A percentile compares a stretch with the other conserved stretches of the same genome.
phyloP scores from a whole-genome alignment of 257 asterid genomes.

The Fraxinus excelsior region DNA sequence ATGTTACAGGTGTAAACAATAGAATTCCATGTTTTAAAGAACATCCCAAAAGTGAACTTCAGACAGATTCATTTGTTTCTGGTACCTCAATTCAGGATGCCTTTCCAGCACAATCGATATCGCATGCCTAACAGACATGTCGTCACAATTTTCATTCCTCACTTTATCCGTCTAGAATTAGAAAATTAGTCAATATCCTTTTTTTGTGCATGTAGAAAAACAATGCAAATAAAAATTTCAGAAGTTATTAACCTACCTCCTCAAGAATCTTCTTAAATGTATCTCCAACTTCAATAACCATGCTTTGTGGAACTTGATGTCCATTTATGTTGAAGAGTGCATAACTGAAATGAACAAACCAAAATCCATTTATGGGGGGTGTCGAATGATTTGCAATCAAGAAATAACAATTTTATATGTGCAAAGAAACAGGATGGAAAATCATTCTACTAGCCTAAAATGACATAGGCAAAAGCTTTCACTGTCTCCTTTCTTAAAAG shows the following conservation, averaged over 20 bases:
- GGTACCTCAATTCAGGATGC: slow-evolving; percentile 81
- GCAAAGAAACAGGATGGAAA: slow-evolving; percentile 16
- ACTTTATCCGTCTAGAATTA: slow-evolving; percentile 80
- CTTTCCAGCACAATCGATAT: slow-evolving; percentile 76
- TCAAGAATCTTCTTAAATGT: slow-evolving; percentile 83
- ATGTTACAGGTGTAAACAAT: slow-evolving; percentile 26
- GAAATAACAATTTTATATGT: neutral
- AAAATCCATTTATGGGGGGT: neutral
- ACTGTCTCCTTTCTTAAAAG: neutral
- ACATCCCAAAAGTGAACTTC: slow-evolving; percentile 1
- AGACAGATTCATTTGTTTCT: neutral
- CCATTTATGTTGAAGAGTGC: slow-evolving; percentile 83
- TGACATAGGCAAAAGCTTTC: neutral
- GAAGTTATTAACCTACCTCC: slow-evolving; percentile 56
- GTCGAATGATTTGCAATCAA: slow-evolving; percentile 13
- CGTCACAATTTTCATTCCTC: slow-evolving; percentile 67
- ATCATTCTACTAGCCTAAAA: neutral
- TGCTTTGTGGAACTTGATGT: slow-evolving; percentile 77
- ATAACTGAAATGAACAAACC: slow-evolving; percentile 50
- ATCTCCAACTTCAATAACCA: slow-evolving; percentile 84
- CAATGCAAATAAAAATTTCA: slow-evolving; percentile 7
- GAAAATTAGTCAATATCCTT: slow-evolving; percentile 23
- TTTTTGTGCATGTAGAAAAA: slow-evolving; percentile 1
- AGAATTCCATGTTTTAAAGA: slow-evolving; percentile 22
- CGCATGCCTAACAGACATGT: slow-evolving; percentile 87